These are phyloP conservation scores for Coelastrella sp. DNA, from an alignment of 139 green algal genomes.

Conservation along the genomic window DNA sequence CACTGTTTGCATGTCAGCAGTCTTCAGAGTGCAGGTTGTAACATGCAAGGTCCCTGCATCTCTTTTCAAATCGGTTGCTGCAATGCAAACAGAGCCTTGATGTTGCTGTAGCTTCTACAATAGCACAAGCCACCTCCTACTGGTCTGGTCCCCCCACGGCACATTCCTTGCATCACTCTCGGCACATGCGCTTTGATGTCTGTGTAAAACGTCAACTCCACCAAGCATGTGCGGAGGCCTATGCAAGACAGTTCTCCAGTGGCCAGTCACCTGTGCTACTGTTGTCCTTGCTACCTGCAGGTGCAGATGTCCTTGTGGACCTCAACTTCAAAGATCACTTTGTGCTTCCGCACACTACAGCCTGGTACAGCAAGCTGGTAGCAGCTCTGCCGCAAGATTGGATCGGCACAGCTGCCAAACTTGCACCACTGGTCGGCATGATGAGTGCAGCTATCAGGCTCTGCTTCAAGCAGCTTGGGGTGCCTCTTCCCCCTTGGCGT, in stretches of 20 bases:
- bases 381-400: constrained; percentile 42
- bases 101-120: no score
- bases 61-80: no score
- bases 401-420: constrained; percentile 17
- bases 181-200: no score
- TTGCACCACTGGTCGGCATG: constrained; percentile 6
- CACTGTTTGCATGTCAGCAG: neutral
- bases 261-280: neutral
- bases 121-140: no score
- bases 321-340: constrained; percentile 45
- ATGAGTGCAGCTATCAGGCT: constrained; percentile 40
- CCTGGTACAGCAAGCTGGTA: constrained; percentile 44
- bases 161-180: no score
- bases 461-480: constrained; percentile 25
- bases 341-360: neutral
- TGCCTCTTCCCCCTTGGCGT: constrained; percentile 44
- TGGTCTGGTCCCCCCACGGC: no score
- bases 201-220: no score
- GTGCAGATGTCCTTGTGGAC: constrained; percentile 34
- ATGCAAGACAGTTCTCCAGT: neutral
- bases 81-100: no score
- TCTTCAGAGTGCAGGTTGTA: no score
- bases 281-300: neutral
- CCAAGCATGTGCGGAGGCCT: no score
- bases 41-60: no score